phyloP scores from a whole-genome alignment of 805 yeast species.

The Nakazawaea siamensis region DNA sequence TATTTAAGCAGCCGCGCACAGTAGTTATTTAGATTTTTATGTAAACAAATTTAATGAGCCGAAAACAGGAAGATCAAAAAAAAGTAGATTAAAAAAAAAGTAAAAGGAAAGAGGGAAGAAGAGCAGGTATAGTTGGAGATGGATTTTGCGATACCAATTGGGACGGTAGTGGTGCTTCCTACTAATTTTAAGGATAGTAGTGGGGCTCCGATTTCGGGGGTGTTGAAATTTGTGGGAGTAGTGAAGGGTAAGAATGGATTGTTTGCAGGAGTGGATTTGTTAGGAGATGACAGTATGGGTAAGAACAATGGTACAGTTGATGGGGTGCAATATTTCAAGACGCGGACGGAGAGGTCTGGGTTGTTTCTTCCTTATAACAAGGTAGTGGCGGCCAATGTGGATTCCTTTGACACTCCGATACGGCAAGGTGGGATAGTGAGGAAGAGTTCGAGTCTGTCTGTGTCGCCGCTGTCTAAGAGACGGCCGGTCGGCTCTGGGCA shows the following conservation, averaged over 20 bases:
- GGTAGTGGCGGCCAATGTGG: conserved; percentile 17
- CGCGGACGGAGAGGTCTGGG: conserved; percentile 59
- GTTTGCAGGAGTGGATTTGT: conserved; percentile 82
- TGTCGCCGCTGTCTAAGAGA: too few species aligned
- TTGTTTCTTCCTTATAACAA: conserved; percentile 58
- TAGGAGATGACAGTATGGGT: conserved; percentile 65
- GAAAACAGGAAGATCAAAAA: too few species aligned
- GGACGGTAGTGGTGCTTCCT: conserved; percentile 33
- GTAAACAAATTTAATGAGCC: too few species aligned
- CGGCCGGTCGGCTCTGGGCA: too few species aligned
- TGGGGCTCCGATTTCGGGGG: conserved; percentile 31
- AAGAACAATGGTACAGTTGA: conserved; percentile 81
- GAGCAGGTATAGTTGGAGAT: too few species aligned
- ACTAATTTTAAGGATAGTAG: conserved; percentile 40
- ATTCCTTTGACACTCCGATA: background rate
- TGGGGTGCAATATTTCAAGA: conserved; percentile 63
- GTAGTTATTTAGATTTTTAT: too few species aligned
- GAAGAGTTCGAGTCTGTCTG: too few species aligned
- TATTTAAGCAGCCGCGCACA: too few species aligned
- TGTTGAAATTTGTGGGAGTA: conserved; percentile 61
- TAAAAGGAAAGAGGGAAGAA: too few species aligned
- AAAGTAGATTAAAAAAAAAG: too few species aligned
- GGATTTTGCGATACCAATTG: conserved; percentile 8
- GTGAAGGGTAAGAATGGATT: conserved; percentile 66
- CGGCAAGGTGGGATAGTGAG: too few species aligned